Percentiles rank a stretch among this genome's conserved stretches.
Conservation (phyloP, 2,329 filamentous ascomycete genomes). For the Botrytis squamosa region DNA sequence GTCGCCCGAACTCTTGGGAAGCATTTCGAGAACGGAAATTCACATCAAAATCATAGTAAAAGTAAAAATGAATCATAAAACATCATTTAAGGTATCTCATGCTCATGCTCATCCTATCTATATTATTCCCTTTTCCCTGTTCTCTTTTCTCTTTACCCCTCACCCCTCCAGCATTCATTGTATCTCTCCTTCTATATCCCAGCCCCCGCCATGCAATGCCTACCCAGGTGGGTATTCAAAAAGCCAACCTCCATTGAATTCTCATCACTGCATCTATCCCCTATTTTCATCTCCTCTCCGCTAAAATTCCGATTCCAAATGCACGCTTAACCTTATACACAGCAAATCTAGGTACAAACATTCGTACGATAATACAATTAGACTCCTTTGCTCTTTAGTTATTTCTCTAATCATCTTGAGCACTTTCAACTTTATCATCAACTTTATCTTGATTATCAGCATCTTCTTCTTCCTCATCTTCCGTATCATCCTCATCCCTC, state of each 20-base stretch:
- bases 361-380: background rate
- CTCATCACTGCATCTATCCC: too few species aligned
- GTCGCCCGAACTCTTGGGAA: background rate
- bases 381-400: background rate
- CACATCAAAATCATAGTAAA: background rate
- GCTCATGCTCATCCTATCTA: background rate
- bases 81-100: slow-evolving; percentile 10
- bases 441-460: background rate
- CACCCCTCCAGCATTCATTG: background rate
- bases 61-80: background rate
- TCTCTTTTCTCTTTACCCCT: too few species aligned
- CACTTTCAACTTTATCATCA: background rate
- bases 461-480: slow-evolving; percentile 21
- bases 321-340: background rate
- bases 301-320: background rate
- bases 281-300: background rate
- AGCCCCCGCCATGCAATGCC: background rate
- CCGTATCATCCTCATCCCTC: slow-evolving; percentile 43
- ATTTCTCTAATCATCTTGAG: background rate
- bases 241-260: background rate
- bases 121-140: background rate
- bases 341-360: slow-evolving; percentile 10
- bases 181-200: background rate
- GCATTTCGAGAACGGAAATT: background rate
- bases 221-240: background rate